phyloP scores from a whole-genome alignment of 768 basidiomycete species.

The Tricholoma saponaceum region DNA sequence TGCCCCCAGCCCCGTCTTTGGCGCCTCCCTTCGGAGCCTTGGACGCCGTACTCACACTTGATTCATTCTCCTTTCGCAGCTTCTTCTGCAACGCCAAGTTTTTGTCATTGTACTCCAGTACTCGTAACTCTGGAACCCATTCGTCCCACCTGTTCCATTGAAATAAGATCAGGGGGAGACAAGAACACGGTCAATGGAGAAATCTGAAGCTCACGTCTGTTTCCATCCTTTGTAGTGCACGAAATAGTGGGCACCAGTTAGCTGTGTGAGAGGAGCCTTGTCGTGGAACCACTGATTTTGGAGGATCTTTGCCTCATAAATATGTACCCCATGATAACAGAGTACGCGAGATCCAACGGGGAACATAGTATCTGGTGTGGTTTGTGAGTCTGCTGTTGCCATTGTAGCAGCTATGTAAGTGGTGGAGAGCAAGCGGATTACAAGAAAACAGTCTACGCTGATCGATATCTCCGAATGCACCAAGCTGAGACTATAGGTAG shows the following conservation, averaged over 20 bases:
- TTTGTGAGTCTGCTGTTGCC: constrained; percentile 20
- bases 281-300: constrained; percentile 61
- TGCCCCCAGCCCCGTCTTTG: constrained; percentile 24
- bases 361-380: constrained; percentile 36
- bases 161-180: not conserved
- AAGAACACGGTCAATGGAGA: not conserved
- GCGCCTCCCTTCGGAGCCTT: constrained; percentile 18
- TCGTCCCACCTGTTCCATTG: constrained; percentile 81
- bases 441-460: not conserved
- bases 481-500: too few species aligned
- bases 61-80: constrained; percentile 38
- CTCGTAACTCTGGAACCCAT: constrained; percentile 81
- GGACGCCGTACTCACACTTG: constrained; percentile 15
- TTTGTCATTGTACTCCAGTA: constrained; percentile 81
- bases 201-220: constrained; percentile 65
- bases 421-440: not conserved
- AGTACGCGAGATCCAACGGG: constrained; percentile 73
- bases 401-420: not conserved
- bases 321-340: constrained; percentile 92
- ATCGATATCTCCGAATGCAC: too few species aligned
- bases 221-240: constrained; percentile 99
- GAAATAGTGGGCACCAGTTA: constrained; percentile 78
- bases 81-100: constrained; percentile 77
- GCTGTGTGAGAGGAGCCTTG: constrained; percentile 51
- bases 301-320: constrained; percentile 95